phyloP scores from a whole-genome alignment of 1,139 yeast genomes.

The Magnusiomyces suaveolens region DNA sequence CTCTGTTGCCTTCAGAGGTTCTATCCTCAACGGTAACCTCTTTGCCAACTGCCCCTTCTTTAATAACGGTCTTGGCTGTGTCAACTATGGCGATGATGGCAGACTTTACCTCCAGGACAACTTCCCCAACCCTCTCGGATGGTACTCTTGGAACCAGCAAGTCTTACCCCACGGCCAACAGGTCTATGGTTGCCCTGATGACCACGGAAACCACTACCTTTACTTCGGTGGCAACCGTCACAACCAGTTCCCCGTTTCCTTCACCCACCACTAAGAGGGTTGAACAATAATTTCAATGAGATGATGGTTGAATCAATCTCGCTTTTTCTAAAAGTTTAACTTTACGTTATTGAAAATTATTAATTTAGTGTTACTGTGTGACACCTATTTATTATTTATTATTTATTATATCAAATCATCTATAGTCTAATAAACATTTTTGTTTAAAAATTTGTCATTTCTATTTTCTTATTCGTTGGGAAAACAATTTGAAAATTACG shows the following conservation, averaged over 20 bases:
- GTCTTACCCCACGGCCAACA: background rate
- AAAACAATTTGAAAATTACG: too few relatives aligned
- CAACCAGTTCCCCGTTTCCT: background rate
- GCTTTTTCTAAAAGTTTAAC: too few relatives aligned
- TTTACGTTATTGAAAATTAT: too few relatives aligned
- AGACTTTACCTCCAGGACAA: background rate
- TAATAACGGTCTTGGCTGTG: background rate
- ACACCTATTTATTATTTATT: too few relatives aligned
- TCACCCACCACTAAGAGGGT: background rate
- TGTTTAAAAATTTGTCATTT: too few relatives aligned
- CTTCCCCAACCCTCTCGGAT: background rate
- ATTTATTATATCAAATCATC: too few relatives aligned
- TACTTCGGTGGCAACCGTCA: background rate
- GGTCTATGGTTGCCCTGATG: background rate
- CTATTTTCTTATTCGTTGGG: too few relatives aligned
- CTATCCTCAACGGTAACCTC: background rate
- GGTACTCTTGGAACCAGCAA: background rate
- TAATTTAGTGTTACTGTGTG: too few relatives aligned
- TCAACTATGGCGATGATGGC: background rate
- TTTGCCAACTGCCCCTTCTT: background rate
- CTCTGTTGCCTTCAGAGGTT: background rate
- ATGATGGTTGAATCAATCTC: too few relatives aligned
- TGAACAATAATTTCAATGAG: too few relatives aligned
- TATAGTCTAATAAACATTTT: too few relatives aligned
- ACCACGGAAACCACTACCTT: background rate